Evolutionary conservation across 2,329 filamentous ascomycete species (phyloP).

Genomic region (Penicillium sp.): DNA sequence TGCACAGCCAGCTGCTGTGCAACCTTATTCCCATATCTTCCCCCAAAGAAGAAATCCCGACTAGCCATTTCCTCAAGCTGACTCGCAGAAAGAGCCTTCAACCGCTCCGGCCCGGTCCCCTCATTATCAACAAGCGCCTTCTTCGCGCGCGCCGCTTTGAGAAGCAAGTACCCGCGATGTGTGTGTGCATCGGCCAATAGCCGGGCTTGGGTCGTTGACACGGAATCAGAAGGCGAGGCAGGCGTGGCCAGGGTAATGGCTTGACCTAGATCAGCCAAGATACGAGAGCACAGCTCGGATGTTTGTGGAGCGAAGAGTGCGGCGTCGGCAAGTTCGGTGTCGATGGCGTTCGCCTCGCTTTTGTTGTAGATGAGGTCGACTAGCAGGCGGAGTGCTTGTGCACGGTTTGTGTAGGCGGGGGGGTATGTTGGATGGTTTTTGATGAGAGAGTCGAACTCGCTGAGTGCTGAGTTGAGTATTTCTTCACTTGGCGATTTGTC

Average conservation of each 20-base stretch:
- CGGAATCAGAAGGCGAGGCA: slow-evolving; percentile 34
- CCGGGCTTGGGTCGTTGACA: slow-evolving; percentile 48
- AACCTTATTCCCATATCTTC: slow-evolving; percentile 54
- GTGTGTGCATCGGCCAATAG: slow-evolving; percentile 54
- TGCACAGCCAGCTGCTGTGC: slow-evolving; percentile 56
- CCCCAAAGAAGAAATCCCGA: slow-evolving; percentile 53
- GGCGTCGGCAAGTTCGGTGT: slow-evolving; percentile 15
- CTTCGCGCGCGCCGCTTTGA: slow-evolving; percentile 36
- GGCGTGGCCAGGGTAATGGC: slow-evolving; percentile 49
- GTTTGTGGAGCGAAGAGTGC: slow-evolving; percentile 27
- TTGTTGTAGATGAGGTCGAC: slow-evolving; percentile 23
- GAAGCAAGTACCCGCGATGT: slow-evolving; percentile 49
- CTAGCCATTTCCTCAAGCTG: slow-evolving; percentile 55
- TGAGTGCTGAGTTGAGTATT: slow-evolving; percentile 34
- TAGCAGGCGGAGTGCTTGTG: slow-evolving; percentile 47
- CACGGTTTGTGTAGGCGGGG: slow-evolving; percentile 54
- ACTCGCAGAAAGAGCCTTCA: slow-evolving; percentile 35
- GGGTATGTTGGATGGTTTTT: slow-evolving; percentile 48
- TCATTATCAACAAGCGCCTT: slow-evolving; percentile 8
- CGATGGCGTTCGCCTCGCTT: background rate
- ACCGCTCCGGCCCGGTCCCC: slow-evolving; percentile 27
- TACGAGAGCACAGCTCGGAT: slow-evolving; percentile 18
- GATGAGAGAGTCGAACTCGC: slow-evolving; percentile 45
- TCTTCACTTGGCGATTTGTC: slow-evolving; percentile 16
- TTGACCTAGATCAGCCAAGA: slow-evolving; percentile 38